Evolutionary conservation across 352 stramenopile species (phyloP).

Genomic region (Blastocystis sp.): DNA sequence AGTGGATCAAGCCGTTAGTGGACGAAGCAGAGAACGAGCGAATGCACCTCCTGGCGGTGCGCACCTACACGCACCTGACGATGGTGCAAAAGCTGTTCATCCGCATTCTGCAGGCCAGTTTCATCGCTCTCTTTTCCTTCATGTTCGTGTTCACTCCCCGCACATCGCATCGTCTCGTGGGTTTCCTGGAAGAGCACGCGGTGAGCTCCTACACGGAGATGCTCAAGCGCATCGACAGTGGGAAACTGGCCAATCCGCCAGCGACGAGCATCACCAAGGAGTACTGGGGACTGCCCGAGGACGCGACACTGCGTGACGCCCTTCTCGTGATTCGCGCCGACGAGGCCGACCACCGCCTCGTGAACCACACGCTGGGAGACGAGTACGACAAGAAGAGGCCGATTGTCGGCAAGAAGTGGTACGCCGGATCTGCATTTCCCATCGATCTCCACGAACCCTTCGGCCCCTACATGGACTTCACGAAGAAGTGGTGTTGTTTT

Average conservation of each 20-base stretch:
- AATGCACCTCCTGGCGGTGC: slow-evolving; percentile 89
- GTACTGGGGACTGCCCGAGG: slow-evolving; percentile 85
- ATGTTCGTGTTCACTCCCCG: slow-evolving; percentile 86
- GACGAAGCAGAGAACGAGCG: slow-evolving; percentile 90
- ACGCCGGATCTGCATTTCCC: slow-evolving; percentile 38
- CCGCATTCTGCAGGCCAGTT: slow-evolving; percentile 65
- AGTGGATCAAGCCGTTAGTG: slow-evolving; percentile 79
- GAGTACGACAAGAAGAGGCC: slow-evolving; percentile 69
- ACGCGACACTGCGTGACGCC: slow-evolving; percentile 83
- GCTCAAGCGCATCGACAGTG: slow-evolving; percentile 83
- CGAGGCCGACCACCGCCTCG: slow-evolving; percentile 85
- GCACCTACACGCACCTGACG: slow-evolving; percentile 76
- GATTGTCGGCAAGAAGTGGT: slow-evolving; percentile 13
- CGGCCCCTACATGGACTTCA: slow-evolving; percentile 72
- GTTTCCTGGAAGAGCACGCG: slow-evolving; percentile 88
- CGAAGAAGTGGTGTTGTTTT: slow-evolving; percentile 16
- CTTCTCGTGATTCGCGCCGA: slow-evolving; percentile 86
- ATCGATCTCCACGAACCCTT: slow-evolving; percentile 66
- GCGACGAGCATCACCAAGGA: slow-evolving; percentile 82
- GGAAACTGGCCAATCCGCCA: slow-evolving; percentile 79
- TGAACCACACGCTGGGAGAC: slow-evolving; percentile 84
- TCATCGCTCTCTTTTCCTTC: slow-evolving; percentile 75
- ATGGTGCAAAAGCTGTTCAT: slow-evolving; percentile 74
- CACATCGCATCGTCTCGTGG: slow-evolving; percentile 88
- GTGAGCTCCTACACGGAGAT: slow-evolving; percentile 85